These are phyloP conservation scores for Pogostemon cablin DNA, from an alignment of 257 asterid species.

Conservation along the genomic window DNA sequence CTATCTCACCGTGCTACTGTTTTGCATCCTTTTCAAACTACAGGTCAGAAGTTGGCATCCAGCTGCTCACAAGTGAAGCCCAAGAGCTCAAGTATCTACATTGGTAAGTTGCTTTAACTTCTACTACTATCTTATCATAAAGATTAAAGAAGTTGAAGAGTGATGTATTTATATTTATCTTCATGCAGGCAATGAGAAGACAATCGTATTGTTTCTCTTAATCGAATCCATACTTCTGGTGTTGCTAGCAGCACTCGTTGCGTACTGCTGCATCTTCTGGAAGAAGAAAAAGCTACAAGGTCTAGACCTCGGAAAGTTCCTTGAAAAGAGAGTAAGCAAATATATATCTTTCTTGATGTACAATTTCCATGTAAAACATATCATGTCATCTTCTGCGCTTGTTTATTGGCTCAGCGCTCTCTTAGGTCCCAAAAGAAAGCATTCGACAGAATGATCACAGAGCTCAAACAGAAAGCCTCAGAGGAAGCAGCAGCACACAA, in stretches of 20 bases:
- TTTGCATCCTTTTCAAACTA: constrained; percentile 22
- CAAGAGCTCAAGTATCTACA: constrained; percentile 48
- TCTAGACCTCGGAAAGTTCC: constrained; percentile 68
- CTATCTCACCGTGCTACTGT: neutral
- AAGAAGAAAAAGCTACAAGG: constrained; percentile 81
- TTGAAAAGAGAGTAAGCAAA: constrained; percentile 80
- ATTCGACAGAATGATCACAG: constrained; percentile 67
- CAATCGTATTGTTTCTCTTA: constrained; percentile 58
- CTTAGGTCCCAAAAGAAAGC: constrained; percentile 71
- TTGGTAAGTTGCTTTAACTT: constrained; percentile 46
- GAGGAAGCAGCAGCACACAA: constrained; percentile 55
- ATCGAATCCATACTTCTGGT: constrained; percentile 68
- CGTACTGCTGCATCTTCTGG: constrained; percentile 76
- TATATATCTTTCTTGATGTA: neutral
- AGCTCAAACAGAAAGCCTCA: constrained; percentile 59
- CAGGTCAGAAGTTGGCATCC: constrained; percentile 77
- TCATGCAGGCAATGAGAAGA: constrained; percentile 66
- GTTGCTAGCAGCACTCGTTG: constrained; percentile 54
- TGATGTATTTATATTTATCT: neutral
- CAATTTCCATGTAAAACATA: constrained; percentile 2
- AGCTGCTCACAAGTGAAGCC: constrained; percentile 72
- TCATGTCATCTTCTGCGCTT: neutral
- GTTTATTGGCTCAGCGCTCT: constrained; percentile 56
- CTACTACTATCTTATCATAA: neutral
- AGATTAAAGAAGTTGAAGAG: neutral